Conservation (phyloP, 2,329 filamentous ascomycete genomes). For the Fusarium sp. region DNA sequence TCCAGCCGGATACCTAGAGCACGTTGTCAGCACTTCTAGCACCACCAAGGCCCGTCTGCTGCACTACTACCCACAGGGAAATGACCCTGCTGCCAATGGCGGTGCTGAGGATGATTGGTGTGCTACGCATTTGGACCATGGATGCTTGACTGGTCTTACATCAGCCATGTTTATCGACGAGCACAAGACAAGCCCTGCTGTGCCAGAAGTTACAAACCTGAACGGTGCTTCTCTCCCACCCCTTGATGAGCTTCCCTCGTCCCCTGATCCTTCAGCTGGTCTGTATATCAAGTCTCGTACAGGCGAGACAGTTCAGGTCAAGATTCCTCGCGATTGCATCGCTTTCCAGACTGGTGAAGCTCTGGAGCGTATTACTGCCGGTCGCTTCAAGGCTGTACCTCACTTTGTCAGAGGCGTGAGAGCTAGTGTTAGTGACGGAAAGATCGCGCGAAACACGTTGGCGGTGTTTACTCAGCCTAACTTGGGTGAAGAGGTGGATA, state of each 20-base stretch:
- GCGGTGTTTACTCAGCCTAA: conserved; percentile 98
- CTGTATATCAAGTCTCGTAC: conserved; percentile 93
- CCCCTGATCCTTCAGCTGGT: conserved; percentile 85
- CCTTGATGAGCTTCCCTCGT: conserved; percentile 76
- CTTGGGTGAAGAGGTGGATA: conserved; percentile 80
- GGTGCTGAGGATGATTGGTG: conserved; percentile 89
- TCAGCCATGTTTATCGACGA: conserved; percentile 98
- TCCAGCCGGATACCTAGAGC: conserved; percentile 81
- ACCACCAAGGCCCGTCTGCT: conserved; percentile 92
- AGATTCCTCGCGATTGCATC: conserved; percentile 89
- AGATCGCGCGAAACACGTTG: conserved; percentile 84
- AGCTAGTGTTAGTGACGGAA: conserved; percentile 60
- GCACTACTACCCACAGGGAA: conserved; percentile 85
- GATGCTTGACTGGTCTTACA: conserved; percentile 92
- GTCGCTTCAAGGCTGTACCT: conserved; percentile 91
- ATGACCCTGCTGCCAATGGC: conserved; percentile 50
- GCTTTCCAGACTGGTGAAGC: conserved; percentile 97
- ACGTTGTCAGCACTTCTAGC: conserved; percentile 83
- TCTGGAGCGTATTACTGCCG: conserved; percentile 88
- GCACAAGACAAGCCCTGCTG: conserved; percentile 52
- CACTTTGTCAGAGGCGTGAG: conserved; percentile 89
- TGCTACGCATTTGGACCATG: conserved; percentile 88
- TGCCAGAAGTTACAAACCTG: conserved; percentile 41
- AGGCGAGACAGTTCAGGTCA: conserved; percentile 86
- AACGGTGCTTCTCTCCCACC: conserved; percentile 53